Evolutionary conservation across 352 stramenopile species (phyloP).

Genomic region (Globisporangium cystogenes): DNA sequence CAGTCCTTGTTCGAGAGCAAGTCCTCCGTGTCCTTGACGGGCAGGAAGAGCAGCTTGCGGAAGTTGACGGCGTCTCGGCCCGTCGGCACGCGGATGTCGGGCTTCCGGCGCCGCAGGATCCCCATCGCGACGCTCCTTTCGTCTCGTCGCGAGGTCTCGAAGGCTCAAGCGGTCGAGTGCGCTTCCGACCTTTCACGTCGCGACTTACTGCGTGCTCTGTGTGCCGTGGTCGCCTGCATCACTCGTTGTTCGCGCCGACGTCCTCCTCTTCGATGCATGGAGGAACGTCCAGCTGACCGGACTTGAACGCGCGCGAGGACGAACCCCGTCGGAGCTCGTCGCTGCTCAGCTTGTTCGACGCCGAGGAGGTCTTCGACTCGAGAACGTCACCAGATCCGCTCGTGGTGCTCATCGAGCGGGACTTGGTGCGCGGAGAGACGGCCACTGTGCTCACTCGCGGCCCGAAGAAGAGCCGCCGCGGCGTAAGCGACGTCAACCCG

Average conservation of each 20-base stretch:
- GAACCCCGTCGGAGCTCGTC: not conserved
- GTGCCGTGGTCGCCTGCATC: no score
- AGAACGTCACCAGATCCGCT: not conserved
- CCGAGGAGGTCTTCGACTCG: not conserved
- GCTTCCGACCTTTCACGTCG: not conserved
- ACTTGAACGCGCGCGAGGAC: not conserved
- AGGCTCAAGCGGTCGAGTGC: no score
- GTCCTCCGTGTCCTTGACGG: conserved; percentile 60
- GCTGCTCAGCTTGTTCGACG: not conserved
- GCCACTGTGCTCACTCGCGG: not conserved
- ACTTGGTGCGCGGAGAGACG: not conserved
- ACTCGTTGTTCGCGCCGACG: not conserved
- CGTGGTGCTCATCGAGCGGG: not conserved
- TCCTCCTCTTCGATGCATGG: not conserved
- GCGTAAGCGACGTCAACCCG: not conserved
- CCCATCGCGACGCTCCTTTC: conserved; percentile 29
- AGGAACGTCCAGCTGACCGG: not conserved
- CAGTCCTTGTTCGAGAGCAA: conserved; percentile 63
- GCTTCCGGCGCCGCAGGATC: conserved; percentile 58
- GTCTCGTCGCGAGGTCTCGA: no score
- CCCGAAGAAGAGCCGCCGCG: conserved; percentile 1
- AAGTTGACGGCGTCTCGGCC: conserved; percentile 74
- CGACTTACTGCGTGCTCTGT: not conserved
- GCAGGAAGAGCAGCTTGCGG: conserved; percentile 73
- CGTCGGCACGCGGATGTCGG: conserved; percentile 60